Evolutionary conservation across 257 asterid genomes (phyloP), one percentile per base, ranked within the genome.

Genomic region (Catharanthus roseus): DNA sequence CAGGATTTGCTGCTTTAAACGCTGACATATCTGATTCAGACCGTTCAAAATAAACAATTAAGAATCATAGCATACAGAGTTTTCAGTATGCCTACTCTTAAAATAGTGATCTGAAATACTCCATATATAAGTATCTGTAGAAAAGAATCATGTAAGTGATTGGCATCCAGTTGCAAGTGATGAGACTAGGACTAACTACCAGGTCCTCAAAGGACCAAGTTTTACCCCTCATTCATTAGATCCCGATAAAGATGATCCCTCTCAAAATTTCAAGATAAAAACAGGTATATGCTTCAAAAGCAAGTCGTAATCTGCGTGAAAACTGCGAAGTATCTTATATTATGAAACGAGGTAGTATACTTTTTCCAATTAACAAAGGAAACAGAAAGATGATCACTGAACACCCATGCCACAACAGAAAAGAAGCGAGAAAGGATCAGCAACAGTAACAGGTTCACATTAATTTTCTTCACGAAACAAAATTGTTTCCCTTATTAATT

Each of bases 1-100:
- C 92, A 10, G 92, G 97, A 82, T 95, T 95, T 65, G 97, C 97
- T 54, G 97, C 97, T 84, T 91, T 95, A 77, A 91, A 95, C 44
- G 97, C 91, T 64, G 96, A 89, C 97, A 95, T 95, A 74, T 91
- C 97, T 95, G 85, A 68, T 78, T 73, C 81, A 72, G 58, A 72
- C 67, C 36, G 70, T 39, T 67, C 34, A 57, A 33, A 58, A 61
- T 19, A 39, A 65, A 57, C 71, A 18, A 44, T n/a, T 28, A 6
- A 41, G 44, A 57, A 67, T 26, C 57, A 55, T 15, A 47, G 13
- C 33, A 41, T 19, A 61, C 7, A 21, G 24, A 3, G n/a, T 49
- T 19, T 49, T 49, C 6, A 47, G 9, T 49, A 49, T 49, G 23
- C 55, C 3, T 49, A 49, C 8, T 23, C 7, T 19, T 15, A 60